Evolutionary conservation across 2,329 filamentous ascomycete species (phyloP).

Genomic region (Didymella lethalis): DNA sequence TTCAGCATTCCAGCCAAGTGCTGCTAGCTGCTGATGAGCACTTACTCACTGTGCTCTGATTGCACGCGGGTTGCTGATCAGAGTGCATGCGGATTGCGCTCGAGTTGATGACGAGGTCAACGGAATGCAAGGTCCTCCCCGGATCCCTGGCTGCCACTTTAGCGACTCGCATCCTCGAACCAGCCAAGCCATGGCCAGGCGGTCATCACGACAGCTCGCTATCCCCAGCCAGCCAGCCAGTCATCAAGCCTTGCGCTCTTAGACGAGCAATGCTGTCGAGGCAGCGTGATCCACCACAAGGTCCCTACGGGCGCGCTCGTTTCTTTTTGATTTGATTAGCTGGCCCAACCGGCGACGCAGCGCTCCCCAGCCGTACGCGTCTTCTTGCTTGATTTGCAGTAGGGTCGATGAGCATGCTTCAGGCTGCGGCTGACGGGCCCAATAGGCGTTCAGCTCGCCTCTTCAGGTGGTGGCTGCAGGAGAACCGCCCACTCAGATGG

Average conservation of each 20-base stretch:
- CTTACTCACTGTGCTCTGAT: not conserved
- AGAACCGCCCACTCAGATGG: constrained; percentile 48
- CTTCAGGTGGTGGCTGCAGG: constrained; percentile 48
- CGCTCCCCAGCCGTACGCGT: constrained; percentile 28
- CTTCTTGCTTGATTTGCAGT: constrained; percentile 40
- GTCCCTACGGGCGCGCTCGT: constrained; percentile 40
- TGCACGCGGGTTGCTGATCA: constrained; percentile 1
- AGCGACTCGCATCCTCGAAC: constrained; percentile 23
- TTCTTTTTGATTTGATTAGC: constrained; percentile 47
- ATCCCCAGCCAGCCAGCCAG: constrained; percentile 24
- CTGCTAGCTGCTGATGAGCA: constrained; percentile 23
- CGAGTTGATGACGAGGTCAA: constrained; percentile 5
- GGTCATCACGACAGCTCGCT: constrained; percentile 31
- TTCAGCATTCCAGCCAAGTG: constrained; percentile 7
- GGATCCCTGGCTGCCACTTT: constrained; percentile 12
- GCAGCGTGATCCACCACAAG: constrained; percentile 43
- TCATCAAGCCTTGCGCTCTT: constrained; percentile 32
- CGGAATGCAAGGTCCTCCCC: constrained; percentile 16
- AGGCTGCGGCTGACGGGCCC: constrained; percentile 43
- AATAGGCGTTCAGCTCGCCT: constrained; percentile 47
- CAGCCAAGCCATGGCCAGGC: constrained; percentile 40
- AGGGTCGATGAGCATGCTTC: constrained; percentile 31
- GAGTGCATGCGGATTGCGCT: constrained; percentile 12
- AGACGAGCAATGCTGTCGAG: constrained; percentile 33
- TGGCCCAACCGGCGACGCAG: constrained; percentile 37